Percentiles rank a stretch among this genome's conserved stretches.
Evolutionary conservation across 495 filamentous ascomycete species (phyloP).

Genomic region (Aspergillus bertholletiae): DNA sequence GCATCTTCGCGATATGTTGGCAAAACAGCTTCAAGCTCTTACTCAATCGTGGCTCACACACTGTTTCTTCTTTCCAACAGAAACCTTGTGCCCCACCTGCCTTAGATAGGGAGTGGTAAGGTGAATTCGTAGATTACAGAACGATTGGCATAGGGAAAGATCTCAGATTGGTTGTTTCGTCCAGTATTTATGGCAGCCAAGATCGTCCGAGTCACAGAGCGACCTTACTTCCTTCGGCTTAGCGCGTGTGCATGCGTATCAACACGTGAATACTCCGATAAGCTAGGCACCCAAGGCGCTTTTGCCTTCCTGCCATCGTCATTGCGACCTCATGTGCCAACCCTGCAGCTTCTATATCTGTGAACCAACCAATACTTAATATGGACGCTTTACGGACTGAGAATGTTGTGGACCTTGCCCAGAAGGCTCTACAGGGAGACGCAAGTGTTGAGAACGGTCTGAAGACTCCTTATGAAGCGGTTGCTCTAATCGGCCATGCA

Average conservation of each 20-base stretch:
- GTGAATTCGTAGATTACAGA: too few species aligned
- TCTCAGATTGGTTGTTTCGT: too few species aligned
- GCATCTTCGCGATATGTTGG: too few species aligned
- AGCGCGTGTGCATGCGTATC: neutral
- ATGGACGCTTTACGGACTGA: conserved; percentile 23
- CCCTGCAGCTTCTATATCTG: neutral
- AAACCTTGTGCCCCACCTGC: too few species aligned
- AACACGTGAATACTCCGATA: neutral
- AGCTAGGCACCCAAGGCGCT: neutral
- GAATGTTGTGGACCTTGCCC: conserved; percentile 32
- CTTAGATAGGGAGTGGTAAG: too few species aligned
- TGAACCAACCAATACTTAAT: too few species aligned
- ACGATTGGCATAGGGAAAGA: too few species aligned
- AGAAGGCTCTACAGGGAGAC: conserved; percentile 26
- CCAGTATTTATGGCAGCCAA: too few species aligned
- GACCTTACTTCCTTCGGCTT: neutral
- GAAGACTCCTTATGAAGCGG: conserved; percentile 75
- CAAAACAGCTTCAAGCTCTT: too few species aligned
- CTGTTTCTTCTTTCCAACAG: too few species aligned
- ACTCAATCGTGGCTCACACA: too few species aligned
- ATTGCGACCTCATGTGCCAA: neutral
- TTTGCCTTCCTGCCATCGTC: neutral
- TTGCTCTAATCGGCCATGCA: conserved; percentile 82
- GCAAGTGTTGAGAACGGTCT: conserved; percentile 45
- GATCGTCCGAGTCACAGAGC: too few species aligned